These are phyloP conservation scores for Apiospora phragmitis DNA, from an alignment of 2,329 filamentous ascomycete species.

Conservation along the genomic window DNA sequence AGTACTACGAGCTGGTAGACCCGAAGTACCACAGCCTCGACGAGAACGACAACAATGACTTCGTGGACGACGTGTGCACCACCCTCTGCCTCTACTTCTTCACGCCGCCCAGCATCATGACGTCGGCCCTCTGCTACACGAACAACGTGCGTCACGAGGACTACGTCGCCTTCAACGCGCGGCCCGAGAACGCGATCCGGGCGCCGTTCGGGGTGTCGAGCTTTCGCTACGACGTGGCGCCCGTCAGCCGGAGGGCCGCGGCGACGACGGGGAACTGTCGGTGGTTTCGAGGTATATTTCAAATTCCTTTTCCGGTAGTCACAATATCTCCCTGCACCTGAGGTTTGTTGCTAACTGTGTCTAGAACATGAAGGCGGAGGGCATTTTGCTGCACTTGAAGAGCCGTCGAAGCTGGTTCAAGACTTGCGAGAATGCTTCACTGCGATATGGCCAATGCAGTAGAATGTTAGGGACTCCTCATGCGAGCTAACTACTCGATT, in stretches of 20 bases:
- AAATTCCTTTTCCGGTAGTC: too few relatives aligned
- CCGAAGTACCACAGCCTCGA: conserved; percentile 15
- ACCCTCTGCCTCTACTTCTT: conserved; percentile 26
- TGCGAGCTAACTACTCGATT: too few relatives aligned
- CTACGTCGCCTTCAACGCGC: conserved; percentile 16
- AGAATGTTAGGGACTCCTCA: too few relatives aligned
- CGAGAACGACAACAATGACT: conserved; percentile 12
- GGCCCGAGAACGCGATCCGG: conserved; percentile 20
- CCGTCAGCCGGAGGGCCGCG: conserved; percentile 17
- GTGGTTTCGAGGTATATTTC: conserved; percentile 20
- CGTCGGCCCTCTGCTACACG: conserved; percentile 20
- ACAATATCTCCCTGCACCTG: too few relatives aligned
- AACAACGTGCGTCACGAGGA: conserved; percentile 19
- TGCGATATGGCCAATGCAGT: background rate
- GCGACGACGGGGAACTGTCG: conserved; percentile 20
- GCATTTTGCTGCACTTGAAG: conserved; percentile 22
- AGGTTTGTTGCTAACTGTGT: background rate
- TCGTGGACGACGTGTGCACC: conserved; percentile 20
- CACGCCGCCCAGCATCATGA: conserved; percentile 22
- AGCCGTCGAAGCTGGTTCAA: background rate
- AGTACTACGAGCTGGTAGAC: conserved; percentile 26
- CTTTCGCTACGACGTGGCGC: conserved; percentile 18
- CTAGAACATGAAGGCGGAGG: conserved; percentile 21
- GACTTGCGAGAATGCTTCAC: background rate
- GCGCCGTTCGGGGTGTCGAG: conserved; percentile 20